Conservation (phyloP, 257 asterid genomes). For the Echites panduratus region DNA sequence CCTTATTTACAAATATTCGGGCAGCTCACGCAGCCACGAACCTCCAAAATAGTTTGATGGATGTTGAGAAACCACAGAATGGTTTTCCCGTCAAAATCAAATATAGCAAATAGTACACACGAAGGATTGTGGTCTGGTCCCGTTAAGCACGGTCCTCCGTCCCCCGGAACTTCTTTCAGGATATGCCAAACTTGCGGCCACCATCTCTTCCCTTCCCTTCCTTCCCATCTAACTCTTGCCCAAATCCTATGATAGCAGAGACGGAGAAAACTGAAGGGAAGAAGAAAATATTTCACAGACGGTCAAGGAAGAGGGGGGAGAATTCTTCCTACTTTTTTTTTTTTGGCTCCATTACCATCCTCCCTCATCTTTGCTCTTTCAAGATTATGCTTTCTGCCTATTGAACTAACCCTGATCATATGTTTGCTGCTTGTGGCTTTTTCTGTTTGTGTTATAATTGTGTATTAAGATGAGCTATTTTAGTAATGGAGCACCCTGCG, state of each 20-base stretch:
- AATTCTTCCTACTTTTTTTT: neutral
- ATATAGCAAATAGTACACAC: neutral
- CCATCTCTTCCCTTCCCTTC: conserved; percentile 8
- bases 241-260: conserved; percentile 1
- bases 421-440: neutral
- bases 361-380: conserved; percentile 14
- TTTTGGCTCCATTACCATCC: neutral
- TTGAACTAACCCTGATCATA: neutral
- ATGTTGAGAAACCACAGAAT: neutral
- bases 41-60: too few relatives aligned
- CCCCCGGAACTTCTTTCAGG: conserved; percentile 2
- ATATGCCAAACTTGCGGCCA: conserved; percentile 2
- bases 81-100: neutral
- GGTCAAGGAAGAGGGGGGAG: conserved; percentile 10
- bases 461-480: conserved; percentile 10
- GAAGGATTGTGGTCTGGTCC: conserved; percentile 3
- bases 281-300: neutral
- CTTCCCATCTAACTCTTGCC: neutral
- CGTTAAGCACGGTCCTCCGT: conserved; percentile 25
- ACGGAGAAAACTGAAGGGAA: neutral
- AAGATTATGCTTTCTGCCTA: neutral
- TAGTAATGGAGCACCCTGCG: conserved; percentile 17
- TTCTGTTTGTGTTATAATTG: neutral
- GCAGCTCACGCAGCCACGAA: too few relatives aligned
- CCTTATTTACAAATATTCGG: too few relatives aligned